Percentiles rank a stretch among this genome's conserved stretches.
phyloP scores from a whole-genome alignment of 768 basidiomycete species.

The Cystobasidiopsis lactophilus region DNA sequence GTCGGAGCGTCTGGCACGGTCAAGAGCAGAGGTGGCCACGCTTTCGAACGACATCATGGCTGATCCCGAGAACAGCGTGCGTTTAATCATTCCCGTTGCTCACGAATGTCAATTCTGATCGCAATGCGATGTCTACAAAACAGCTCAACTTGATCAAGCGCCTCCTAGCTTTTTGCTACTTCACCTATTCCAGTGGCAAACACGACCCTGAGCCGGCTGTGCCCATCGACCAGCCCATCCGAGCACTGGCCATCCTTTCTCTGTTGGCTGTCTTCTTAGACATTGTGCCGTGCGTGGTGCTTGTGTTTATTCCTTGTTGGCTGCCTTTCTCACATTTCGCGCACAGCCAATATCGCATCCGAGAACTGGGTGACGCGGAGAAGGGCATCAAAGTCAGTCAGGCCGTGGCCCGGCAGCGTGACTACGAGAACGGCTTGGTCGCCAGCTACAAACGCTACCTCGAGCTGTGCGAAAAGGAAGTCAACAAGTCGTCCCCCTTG shows the following conservation, averaged over 20 bases:
- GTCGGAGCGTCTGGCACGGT: conserved; percentile 43
- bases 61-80: conserved; percentile 83
- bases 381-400: conserved; percentile 84
- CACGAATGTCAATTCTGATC: not conserved
- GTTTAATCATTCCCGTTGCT: conserved; percentile 21
- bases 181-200: conserved; percentile 47
- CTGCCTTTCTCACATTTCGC: not conserved
- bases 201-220: conserved; percentile 38
- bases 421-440: conserved; percentile 89
- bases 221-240: conserved; percentile 54
- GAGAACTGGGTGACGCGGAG: conserved; percentile 69
- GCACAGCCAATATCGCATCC: conserved; percentile 59
- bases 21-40: conserved; percentile 81
- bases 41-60: conserved; percentile 84
- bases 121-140: too few species aligned
- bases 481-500: conserved; percentile 43
- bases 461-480: conserved; percentile 56
- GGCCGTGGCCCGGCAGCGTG: conserved; percentile 65
- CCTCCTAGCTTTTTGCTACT: conserved; percentile 65
- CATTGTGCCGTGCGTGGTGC: conserved; percentile 41
- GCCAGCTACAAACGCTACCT: conserved; percentile 72
- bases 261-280: conserved; percentile 89
- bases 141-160: conserved; percentile 75
- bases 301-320: too few species aligned
- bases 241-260: conserved; percentile 70